Conservation (phyloP, 2,329 filamentous ascomycete species). For the Calonectria hongkongensis region DNA sequence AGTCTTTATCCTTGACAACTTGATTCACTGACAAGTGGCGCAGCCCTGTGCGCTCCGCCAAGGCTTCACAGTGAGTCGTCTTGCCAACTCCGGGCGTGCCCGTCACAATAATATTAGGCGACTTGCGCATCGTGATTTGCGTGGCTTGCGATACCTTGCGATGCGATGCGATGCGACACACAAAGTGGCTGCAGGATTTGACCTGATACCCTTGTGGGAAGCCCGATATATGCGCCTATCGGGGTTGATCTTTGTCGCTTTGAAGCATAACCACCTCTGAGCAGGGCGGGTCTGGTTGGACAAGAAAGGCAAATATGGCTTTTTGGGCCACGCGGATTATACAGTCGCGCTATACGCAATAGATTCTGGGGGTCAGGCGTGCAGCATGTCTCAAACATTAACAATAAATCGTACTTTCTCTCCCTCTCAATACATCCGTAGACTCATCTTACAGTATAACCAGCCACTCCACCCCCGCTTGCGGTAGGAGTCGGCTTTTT, state of each 20-base stretch:
- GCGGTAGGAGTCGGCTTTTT: conserved; percentile 40
- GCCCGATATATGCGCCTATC: conserved; percentile 45
- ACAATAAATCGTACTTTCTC: conserved; percentile 37
- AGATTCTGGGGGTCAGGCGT: neutral
- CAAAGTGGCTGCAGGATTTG: conserved; percentile 49
- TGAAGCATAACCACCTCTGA: conserved; percentile 6
- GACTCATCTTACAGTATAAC: conserved; percentile 53
- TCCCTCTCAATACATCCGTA: conserved; percentile 32
- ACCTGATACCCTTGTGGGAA: conserved; percentile 38
- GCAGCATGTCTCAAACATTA: conserved; percentile 32
- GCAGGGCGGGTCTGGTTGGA: neutral
- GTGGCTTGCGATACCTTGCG: conserved; percentile 16
- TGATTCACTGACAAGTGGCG: conserved; percentile 93
- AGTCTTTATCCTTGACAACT: conserved; percentile 90
- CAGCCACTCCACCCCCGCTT: conserved; percentile 44
- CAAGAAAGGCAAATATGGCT: neutral
- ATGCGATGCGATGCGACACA: conserved; percentile 21
- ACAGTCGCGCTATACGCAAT: neutral
- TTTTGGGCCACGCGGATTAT: neutral
- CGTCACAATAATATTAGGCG: conserved; percentile 94
- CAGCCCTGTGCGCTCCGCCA: conserved; percentile 85
- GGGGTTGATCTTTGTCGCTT: conserved; percentile 39
- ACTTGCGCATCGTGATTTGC: conserved; percentile 64
- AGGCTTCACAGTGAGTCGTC: conserved; percentile 90
- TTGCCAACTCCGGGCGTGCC: conserved; percentile 98